Evolutionary conservation across 2,329 filamentous ascomycete genomes (phyloP).

Genomic region (Aureobasidium subglaciale): DNA sequence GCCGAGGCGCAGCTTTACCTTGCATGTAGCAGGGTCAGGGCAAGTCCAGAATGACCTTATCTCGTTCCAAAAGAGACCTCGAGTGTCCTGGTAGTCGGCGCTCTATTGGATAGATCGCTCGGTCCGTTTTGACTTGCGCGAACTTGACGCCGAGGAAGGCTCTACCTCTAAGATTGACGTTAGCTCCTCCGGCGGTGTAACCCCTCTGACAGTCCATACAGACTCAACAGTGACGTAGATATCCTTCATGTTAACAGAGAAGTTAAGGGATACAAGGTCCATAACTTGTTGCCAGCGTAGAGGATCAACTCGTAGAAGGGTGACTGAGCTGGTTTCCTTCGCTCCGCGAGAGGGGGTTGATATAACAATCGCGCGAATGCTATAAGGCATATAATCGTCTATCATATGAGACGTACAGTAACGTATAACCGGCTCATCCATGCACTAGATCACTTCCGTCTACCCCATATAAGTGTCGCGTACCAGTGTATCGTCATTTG

Average conservation of each 20-base stretch:
- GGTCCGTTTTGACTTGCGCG: neutral
- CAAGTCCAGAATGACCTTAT: neutral
- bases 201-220: neutral
- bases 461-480: neutral
- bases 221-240: neutral
- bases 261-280: neutral
- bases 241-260: neutral
- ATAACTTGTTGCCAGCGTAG: neutral
- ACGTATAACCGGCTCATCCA: neutral
- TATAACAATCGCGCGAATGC: neutral
- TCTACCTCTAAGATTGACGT: neutral
- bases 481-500: neutral
- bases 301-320: neutral
- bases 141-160: neutral
- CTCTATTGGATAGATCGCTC: neutral
- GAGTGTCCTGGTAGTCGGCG: neutral
- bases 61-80: neutral
- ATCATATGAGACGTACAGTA: neutral
- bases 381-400: neutral
- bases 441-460: neutral
- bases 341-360: neutral
- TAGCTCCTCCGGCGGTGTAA: neutral
- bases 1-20: neutral
- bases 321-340: neutral
- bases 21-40: neutral